phyloP scores from a whole-genome alignment of 768 basidiomycete genomes.

The Lactarius sanguifluus region DNA sequence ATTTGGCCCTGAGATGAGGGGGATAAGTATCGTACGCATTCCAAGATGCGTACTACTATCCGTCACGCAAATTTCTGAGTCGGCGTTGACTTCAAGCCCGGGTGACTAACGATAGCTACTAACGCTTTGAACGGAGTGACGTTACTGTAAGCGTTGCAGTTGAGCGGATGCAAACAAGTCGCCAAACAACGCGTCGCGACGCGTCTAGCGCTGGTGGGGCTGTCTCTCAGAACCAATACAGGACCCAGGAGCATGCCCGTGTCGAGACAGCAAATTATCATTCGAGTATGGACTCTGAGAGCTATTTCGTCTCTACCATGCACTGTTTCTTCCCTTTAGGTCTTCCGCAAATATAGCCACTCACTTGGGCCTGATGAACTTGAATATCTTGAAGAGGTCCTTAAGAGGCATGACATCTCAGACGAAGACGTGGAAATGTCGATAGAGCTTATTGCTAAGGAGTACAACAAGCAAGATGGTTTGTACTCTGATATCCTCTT shows the following conservation, averaged over 20 bases:
- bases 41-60: no score
- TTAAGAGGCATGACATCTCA: conserved; percentile 67
- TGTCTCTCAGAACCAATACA: background rate
- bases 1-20: no score
- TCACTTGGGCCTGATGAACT: conserved; percentile 80
- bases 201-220: background rate
- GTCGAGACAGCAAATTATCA: conserved; percentile 27
- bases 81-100: no score
- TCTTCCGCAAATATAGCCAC: conserved; percentile 86
- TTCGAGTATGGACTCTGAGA: conserved; percentile 22
- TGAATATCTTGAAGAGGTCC: conserved; percentile 66
- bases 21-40: no score
- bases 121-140: no score
- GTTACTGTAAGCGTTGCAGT: no score
- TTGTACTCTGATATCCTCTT: conserved; percentile 25
- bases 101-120: no score
- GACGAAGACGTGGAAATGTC: conserved; percentile 71
- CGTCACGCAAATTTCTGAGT: no score
- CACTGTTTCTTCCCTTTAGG: conserved; percentile 42
- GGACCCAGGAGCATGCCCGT: conserved; percentile 19
- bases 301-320: background rate
- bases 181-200: conserved; percentile 28
- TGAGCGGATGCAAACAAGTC: background rate
- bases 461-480: conserved; percentile 92
- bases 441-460: conserved; percentile 77